These are phyloP conservation scores for Phyllosticta citribraziliensis DNA, from an alignment of 2,329 filamentous ascomycete genomes.

Conservation along the genomic window DNA sequence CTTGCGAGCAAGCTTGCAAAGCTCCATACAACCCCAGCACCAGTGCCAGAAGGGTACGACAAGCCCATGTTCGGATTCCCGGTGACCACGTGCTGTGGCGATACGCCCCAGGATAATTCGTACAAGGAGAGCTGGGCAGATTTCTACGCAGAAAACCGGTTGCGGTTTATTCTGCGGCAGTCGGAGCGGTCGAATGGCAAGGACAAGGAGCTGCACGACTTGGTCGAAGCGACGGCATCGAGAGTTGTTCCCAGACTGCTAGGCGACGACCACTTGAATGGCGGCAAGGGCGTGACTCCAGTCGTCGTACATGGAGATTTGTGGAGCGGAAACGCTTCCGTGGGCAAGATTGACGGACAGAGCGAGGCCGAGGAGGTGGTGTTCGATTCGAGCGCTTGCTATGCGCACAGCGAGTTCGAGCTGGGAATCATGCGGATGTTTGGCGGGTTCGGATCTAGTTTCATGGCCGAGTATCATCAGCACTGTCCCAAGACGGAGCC, in stretches of 20 bases:
- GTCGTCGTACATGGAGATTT: conserved; percentile 84
- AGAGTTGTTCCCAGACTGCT: conserved; percentile 69
- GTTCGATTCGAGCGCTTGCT: conserved; percentile 72
- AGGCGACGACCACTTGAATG: conserved; percentile 54
- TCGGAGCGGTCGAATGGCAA: conserved; percentile 51
- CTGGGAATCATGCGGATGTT: conserved; percentile 96
- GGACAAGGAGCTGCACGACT: conserved; percentile 50
- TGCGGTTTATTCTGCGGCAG: conserved; percentile 54
- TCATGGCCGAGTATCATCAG: conserved; percentile 68
- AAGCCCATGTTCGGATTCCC: conserved; percentile 72
- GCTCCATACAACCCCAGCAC: conserved; percentile 67
- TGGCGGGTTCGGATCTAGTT: conserved; percentile 65
- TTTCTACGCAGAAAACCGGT: conserved; percentile 70
- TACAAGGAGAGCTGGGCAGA: conserved; percentile 69
- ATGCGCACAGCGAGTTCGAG: conserved; percentile 83
- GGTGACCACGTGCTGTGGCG: conserved; percentile 74
- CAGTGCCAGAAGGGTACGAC: conserved; percentile 48
- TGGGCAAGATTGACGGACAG: conserved; percentile 49
- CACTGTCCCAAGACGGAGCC: conserved; percentile 74
- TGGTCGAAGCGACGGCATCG: conserved; percentile 55
- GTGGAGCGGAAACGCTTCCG: conserved; percentile 79
- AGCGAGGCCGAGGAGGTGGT: conserved; percentile 61
- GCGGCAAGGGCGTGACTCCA: conserved; percentile 53
- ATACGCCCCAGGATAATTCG: conserved; percentile 70
- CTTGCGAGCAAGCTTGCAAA: conserved; percentile 69